Conservation (phyloP, 306 rosid species). For the Macrotyloma uniflorum region DNA sequence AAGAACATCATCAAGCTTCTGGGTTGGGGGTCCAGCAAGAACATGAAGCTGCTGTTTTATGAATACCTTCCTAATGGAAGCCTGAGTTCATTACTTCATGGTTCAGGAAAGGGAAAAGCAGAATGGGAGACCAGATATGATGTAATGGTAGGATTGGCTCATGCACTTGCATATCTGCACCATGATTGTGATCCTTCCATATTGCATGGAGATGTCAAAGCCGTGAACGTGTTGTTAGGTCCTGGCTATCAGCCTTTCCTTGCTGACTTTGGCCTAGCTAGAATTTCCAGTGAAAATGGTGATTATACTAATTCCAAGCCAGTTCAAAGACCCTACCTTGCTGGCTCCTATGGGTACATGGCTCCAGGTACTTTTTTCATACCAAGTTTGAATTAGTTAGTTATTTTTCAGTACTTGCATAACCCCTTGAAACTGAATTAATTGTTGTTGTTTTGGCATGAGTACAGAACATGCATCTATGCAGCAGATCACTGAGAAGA, state of each 20-base stretch:
- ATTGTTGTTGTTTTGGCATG: constrained; percentile 30
- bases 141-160: constrained; percentile 65
- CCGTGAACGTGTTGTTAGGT: constrained; percentile 80
- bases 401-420: not conserved
- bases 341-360: constrained; percentile 89
- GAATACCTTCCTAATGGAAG: constrained; percentile 84
- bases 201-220: constrained; percentile 87
- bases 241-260: constrained; percentile 70
- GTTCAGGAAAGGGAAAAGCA: constrained; percentile 57
- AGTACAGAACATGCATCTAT: constrained; percentile 70
- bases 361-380: constrained; percentile 71
- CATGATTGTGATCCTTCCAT: constrained; percentile 88
- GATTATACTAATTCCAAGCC: constrained; percentile 42
- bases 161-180: constrained; percentile 82
- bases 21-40: constrained; percentile 70
- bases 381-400: not conserved
- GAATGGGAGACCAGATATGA: constrained; percentile 85
- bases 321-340: constrained; percentile 59
- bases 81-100: constrained; percentile 79
- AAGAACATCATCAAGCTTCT: constrained; percentile 71
- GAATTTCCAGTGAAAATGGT: constrained; percentile 41
- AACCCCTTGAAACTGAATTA: constrained; percentile 13
- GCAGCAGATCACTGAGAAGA: constrained; percentile 67
- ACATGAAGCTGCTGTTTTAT: constrained; percentile 67
- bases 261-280: constrained; percentile 73